Evolutionary conservation across 2,329 filamentous ascomycete genomes (phyloP), one percentile per base, ranked within the genome.

Genomic region (Colletotrichum viniferum): DNA sequence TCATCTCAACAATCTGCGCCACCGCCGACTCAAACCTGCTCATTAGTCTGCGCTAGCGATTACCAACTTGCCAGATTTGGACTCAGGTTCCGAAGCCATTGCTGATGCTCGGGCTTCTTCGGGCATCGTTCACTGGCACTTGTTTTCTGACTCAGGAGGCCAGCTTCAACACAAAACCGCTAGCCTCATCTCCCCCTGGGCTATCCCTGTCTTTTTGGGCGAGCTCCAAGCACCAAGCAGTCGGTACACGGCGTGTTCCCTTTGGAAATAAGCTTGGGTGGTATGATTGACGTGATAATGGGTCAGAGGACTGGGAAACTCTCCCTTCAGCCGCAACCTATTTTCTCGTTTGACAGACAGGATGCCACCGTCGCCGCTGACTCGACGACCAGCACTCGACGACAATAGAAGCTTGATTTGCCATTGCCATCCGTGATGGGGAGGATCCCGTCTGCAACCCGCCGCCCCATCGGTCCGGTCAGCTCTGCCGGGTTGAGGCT

Each of bases 81-180:
- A 18, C 21, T 28, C 24, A 52, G 28, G 10, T 34, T 63, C 58
- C 61, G 65, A 67, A 58, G 56, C 73, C 55, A 43, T 66, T 55
- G 16, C 21, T 34, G 43, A 65, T 36, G 73, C 73, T 73, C 58
- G 73, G 73, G 36, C 69, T 64, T 34, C 24, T 30, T 73, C 10
- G 56, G 62, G 43, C 69, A 36, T 18, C 43, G 32, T 21, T n/a
- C 38, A 34, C 21, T 65, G 7, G 36, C 34, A 52, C n/a, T 24
- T 18, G 38, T 64, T 58, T 64, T 43, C 73, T 73, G 73, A 73
- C 43, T 75, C 73, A 21, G 43, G 56, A 56, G 43, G 36, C 21
- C 69, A 55, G 38, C 21, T 64, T 56, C 21, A 55, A 76, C 48
- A 52, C 69, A 73, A 76, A 73, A 76, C 73, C 63, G 62, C 69